Evolutionary conservation across 106 monocot genomes (phyloP).

Genomic region (Cymbidium sinense): DNA sequence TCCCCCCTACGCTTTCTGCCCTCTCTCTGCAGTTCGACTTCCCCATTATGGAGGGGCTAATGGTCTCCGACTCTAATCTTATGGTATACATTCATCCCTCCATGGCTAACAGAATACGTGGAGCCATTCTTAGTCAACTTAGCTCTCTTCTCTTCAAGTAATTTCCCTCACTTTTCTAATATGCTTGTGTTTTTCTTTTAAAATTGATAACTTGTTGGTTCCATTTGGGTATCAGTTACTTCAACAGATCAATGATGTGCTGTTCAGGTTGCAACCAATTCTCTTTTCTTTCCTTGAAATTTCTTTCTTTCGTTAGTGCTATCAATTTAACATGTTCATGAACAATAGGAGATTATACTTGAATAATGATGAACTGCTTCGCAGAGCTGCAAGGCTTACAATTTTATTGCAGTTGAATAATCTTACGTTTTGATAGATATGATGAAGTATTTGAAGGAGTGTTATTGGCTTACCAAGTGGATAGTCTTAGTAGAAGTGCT

Average conservation of each 20-base stretch:
- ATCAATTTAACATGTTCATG: neutral
- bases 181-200: slow-evolving; percentile 1
- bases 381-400: neutral
- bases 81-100: slow-evolving; percentile 83
- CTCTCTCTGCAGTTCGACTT: neutral
- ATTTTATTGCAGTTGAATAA: neutral
- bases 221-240: neutral
- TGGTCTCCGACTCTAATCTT: slow-evolving; percentile 40
- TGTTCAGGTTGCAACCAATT: neutral
- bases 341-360: neutral
- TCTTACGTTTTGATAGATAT: slow-evolving; percentile 35
- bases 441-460: slow-evolving; percentile 79
- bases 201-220: neutral
- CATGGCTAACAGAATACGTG: slow-evolving; percentile 27
- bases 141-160: slow-evolving; percentile 78
- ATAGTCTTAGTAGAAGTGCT: slow-evolving; percentile 23
- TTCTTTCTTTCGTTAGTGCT: neutral
- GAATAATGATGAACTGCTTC: neutral
- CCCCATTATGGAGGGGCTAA: slow-evolving; percentile 45
- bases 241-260: neutral
- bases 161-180: neutral
- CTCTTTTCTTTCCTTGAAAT: neutral
- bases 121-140: slow-evolving; percentile 66
- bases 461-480: slow-evolving; percentile 55
- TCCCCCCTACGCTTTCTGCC: neutral